Evolutionary conservation across 306 rosid species (phyloP), one percentile per base, ranked within the genome.

Genomic region (Vicia sativa): DNA sequence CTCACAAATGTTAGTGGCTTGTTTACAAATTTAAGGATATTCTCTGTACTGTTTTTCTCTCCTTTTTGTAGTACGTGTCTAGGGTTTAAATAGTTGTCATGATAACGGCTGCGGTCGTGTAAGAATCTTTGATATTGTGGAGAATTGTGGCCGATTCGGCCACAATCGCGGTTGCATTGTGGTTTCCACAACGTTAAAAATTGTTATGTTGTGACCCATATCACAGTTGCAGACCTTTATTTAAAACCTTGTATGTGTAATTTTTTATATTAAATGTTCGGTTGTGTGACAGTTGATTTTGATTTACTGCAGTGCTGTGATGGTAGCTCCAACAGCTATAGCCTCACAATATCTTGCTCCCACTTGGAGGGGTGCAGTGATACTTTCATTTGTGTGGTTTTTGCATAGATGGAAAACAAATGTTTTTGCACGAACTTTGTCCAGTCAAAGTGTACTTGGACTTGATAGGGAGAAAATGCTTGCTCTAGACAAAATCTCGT

Each of bases 301-400:
- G 73, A 73, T 88, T 83, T 86, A 65, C 9, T 52, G 58, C 87
- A 93, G 98, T 48, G 89, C 73, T 72, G 77, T 31, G 59, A 76
- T 90, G 90, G 95, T 90, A 48, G 97, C 96, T 79, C 99, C 99
- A 23, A 85, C 91, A 26, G 79, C 95, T 70, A 74, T 90, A 52
- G 87, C 99, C 11, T 65, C 85, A 2, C 86, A 86, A 28, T 88
- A 86, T 77, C 87, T 93, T 70, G 54, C 74, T 42, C 92, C 83
- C 9, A 78, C 86, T 34, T 90, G 95, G 87, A 88, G 87, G 75
- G 96, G 96, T 60, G 99, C 90, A 31, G 73, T 76, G 64, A 83
- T 93, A 52, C 74, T 90, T 68, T 86, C 97, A 9, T 84, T 88
- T 74, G 85, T 88, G 54, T 93, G 99, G 97, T 88, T 93, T 84